A percentile compares a stretch with the other conserved stretches of the same genome.
Conservation (phyloP, 78 protist species). For the Dictyostelium capitatum region DNA sequence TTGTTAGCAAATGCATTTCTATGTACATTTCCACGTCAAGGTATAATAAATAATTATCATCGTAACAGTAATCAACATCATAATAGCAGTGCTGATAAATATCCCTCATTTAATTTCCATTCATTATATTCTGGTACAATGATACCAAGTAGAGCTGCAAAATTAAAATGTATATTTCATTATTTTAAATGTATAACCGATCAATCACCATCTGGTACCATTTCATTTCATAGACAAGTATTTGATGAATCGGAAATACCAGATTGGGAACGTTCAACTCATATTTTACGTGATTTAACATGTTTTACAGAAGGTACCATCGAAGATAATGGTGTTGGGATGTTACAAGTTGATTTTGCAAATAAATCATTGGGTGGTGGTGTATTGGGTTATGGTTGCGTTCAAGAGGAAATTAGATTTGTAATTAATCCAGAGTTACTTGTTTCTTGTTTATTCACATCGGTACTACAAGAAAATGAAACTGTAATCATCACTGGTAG, state of each 20-base stretch:
- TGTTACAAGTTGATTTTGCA: slow-evolving; percentile 90
- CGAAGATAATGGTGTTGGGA: slow-evolving; percentile 69
- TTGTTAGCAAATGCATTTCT: slow-evolving; percentile 78
- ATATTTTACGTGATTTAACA: slow-evolving; percentile 31
- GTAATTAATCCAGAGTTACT: slow-evolving; percentile 81
- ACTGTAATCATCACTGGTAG: slow-evolving; percentile 80
- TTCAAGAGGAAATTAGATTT: slow-evolving; percentile 93
- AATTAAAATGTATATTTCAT: slow-evolving; percentile 73
- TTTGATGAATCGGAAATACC: slow-evolving; percentile 39
- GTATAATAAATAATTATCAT: neutral
- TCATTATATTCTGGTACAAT: slow-evolving; percentile 51
- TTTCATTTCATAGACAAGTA: slow-evolving; percentile 81
- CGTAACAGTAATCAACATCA: neutral
- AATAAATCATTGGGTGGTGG: slow-evolving; percentile 92
- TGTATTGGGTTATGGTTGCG: slow-evolving; percentile 89
- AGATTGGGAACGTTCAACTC: slow-evolving; percentile 67
- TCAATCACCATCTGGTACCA: slow-evolving; percentile 25
- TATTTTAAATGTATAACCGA: slow-evolving; percentile 55
- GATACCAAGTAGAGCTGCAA: slow-evolving; percentile 38
- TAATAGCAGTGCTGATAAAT: neutral
- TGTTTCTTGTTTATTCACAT: slow-evolving; percentile 67
- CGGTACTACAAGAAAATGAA: slow-evolving; percentile 70
- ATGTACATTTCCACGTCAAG: slow-evolving; percentile 81
- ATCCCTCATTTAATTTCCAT: slow-evolving; percentile 68
- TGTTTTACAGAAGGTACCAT: slow-evolving; percentile 62